These are phyloP conservation scores for Carpinus viminea DNA, from an alignment of 306 rosid genomes.

Conservation along the genomic window DNA sequence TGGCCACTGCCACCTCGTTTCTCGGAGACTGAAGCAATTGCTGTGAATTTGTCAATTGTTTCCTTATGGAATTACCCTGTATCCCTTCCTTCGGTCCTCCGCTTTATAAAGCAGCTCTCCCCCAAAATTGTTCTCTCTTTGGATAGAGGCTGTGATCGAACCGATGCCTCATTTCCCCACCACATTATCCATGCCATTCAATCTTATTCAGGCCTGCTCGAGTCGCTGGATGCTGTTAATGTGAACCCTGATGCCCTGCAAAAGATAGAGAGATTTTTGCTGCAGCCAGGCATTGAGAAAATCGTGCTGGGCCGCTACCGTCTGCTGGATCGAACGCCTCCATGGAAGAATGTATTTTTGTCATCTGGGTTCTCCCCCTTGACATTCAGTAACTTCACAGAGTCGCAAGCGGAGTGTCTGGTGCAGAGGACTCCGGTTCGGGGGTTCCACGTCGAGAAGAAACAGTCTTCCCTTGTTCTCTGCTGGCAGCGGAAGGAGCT, in stretches of 20 bases:
- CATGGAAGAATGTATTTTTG: slow-evolving; percentile 61
- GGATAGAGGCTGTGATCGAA: slow-evolving; percentile 63
- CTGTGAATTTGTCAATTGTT: slow-evolving; percentile 66
- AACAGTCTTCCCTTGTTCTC: slow-evolving; percentile 70
- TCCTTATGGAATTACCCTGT: slow-evolving; percentile 49
- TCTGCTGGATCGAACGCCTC: slow-evolving; percentile 44
- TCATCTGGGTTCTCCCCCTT: slow-evolving; percentile 75
- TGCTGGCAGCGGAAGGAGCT: slow-evolving; percentile 87
- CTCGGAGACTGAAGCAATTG: slow-evolving; percentile 62
- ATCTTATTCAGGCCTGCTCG: slow-evolving; percentile 58
- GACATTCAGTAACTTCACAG: slow-evolving; percentile 79
- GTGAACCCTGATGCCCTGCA: slow-evolving; percentile 62
- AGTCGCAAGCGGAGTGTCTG: slow-evolving; percentile 88
- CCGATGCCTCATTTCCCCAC: slow-evolving; percentile 59
- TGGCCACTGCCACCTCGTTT: slow-evolving; percentile 59
- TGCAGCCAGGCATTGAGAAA: slow-evolving; percentile 81
- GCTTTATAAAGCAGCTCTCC: slow-evolving; percentile 66
- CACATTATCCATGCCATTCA: slow-evolving; percentile 58
- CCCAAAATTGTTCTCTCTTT: slow-evolving; percentile 77
- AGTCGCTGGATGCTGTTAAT: slow-evolving; percentile 75
- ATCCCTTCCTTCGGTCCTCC: slow-evolving; percentile 56
- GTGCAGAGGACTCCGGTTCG: slow-evolving; percentile 72
- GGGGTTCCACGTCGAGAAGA: slow-evolving; percentile 80
- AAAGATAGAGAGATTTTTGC: slow-evolving; percentile 66
- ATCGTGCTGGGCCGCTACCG: slow-evolving; percentile 47